Base-by-base conservation (phyloP, 768 basidiomycete species). In the Agaricus blazei region DNA sequence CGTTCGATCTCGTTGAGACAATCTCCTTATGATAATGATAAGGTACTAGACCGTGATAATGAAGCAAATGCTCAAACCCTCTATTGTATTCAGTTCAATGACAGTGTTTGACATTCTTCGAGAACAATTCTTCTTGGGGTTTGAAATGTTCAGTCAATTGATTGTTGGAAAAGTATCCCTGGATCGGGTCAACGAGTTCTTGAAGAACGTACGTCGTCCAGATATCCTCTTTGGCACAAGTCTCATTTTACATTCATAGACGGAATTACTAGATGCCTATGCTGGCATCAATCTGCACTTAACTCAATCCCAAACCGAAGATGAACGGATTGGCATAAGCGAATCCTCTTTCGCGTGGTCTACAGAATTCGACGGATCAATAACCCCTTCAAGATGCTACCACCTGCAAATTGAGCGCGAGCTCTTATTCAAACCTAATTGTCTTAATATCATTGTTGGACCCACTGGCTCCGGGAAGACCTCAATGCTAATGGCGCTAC, bases 91-190 rank as follows among this genome's bases (percentile, higher is more conserved):
- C 62, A 72, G 75, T 12, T 77, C 76, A 47, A 76, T 82, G 69
- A 64, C 76, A 56, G 82, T 87, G 24, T 88, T 88, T 61, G 79
- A 82, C 52, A 71, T 82, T 58, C 66, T 88, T 41, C 76, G 80
- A 24, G 71, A 72, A 8, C 78, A 80, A 51, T 65, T 83, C 43
- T 68, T 69, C 65, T 74, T 66, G 62, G 62, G 63, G 0, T 68
- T 72, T 26, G 46, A 58, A 58, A 15, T 54, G 31, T 31, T 31
- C 31, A 31, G 9, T 31, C 4, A 9, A 31, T 5, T 31, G 31
- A 31, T 31, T 12, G 15, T 40, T 66, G 82, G 76, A 44, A 82
- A 81, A 67, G 85, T 90, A 2, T 85, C 85, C 1, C 62, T 88
- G 4, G 78, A 81, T 54, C 79, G 87, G 59, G 61, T 76, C 2